Conservation (phyloP, 2,329 filamentous ascomycete species). For the Pseudogymnoascus sp. region DNA sequence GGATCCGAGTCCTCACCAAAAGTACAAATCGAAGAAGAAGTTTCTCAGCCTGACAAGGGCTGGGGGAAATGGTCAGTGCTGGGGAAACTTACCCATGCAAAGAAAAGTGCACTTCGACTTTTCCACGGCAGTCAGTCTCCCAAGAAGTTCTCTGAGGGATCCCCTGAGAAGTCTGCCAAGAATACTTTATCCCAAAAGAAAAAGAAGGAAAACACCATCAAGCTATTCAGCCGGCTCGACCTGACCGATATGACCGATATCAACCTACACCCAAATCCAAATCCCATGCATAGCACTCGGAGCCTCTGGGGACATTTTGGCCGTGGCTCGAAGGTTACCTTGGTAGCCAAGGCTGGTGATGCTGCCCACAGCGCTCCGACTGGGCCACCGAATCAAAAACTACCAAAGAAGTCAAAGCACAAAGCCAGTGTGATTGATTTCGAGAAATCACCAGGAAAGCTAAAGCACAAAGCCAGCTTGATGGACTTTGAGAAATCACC, state of each 20-base stretch:
- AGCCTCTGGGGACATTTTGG: background rate
- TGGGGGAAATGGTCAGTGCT: background rate
- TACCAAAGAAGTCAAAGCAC: background rate
- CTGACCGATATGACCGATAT: background rate
- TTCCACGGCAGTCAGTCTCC: background rate
- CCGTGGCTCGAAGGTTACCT: background rate
- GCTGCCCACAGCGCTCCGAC: background rate
- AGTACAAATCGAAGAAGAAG: background rate
- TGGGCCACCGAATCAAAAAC: background rate
- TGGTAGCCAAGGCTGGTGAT: background rate
- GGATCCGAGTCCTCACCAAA: background rate
- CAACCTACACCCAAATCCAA: background rate
- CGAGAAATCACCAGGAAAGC: background rate
- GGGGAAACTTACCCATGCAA: background rate
- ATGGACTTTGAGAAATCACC: background rate
- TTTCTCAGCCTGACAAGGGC: background rate
- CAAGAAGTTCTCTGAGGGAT: background rate
- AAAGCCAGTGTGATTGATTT: background rate
- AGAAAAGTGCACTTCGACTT: background rate
- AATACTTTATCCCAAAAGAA: background rate
- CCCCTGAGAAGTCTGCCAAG: background rate
- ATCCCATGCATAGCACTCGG: background rate
- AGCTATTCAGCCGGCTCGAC: no score
- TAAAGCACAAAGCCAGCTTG: background rate
- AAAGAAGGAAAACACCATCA: background rate